Evolutionary conservation across 495 filamentous ascomycete genomes (phyloP).

Genomic region (Aspergillus sclerotiicarbonarius): DNA sequence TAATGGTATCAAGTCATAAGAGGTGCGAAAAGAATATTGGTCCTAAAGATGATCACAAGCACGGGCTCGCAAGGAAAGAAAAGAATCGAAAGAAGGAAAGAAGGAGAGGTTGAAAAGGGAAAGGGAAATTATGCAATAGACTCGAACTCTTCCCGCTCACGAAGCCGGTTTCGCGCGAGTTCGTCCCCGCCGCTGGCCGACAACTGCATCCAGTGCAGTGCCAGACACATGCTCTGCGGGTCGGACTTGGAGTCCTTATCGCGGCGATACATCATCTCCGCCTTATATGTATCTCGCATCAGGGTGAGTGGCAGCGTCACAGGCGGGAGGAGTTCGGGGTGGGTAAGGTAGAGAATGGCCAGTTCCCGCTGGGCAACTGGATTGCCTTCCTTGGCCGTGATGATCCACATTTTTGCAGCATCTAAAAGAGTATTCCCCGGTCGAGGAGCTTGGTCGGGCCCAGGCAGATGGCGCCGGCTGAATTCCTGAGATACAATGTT

Average conservation of each 20-base stretch:
- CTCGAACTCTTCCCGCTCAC: conserved; percentile 65
- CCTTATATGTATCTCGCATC: conserved; percentile 87
- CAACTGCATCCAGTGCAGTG: conserved; percentile 98
- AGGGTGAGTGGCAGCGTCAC: conserved; percentile 81
- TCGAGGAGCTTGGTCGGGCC: conserved; percentile 31
- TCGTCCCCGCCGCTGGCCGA: conserved; percentile 83
- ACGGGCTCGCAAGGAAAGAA: conserved; percentile 12
- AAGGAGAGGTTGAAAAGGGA: conserved; percentile 6
- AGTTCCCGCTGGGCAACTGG: conserved; percentile 92
- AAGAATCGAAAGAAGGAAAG: conserved; percentile 7
- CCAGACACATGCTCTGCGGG: conserved; percentile 90
- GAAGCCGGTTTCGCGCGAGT: conserved; percentile 79
- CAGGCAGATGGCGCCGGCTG: conserved; percentile 41
- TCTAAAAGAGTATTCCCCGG: conserved; percentile 64
- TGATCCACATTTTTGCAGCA: conserved; percentile 88
- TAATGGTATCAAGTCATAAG: conserved; percentile 25
- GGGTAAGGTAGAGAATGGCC: conserved; percentile 89
- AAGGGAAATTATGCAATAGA: conserved; percentile 40
- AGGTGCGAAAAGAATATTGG: conserved; percentile 6
- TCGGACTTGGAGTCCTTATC: conserved; percentile 61
- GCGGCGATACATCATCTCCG: conserved; percentile 70
- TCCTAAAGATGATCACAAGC: conserved; percentile 8
- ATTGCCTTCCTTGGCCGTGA: conserved; percentile 91
- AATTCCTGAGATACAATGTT: conserved; percentile 45
- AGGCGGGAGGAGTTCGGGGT: conserved; percentile 82